Conservation (phyloP, 2,329 filamentous ascomycete genomes). For the Xylariaceae sp. region DNA sequence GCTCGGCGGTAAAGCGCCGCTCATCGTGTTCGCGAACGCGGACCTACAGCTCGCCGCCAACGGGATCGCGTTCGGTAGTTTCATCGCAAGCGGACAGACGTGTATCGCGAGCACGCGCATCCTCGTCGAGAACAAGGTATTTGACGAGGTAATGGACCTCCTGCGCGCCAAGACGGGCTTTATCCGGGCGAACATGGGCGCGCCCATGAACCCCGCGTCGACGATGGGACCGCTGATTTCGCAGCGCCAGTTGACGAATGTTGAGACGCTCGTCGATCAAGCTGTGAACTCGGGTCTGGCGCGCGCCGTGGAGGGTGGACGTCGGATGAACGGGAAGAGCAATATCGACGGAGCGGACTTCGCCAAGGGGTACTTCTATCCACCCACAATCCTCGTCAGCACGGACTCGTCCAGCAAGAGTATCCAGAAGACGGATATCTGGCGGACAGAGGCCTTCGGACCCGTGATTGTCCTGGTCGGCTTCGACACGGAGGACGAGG, state of each 20-base stretch:
- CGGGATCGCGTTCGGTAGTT: conserved; percentile 58
- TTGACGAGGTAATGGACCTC: conserved; percentile 57
- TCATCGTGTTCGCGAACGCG: conserved; percentile 61
- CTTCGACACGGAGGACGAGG: conserved; percentile 69
- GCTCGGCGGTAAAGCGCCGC: conserved; percentile 65
- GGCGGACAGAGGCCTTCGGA: conserved; percentile 78
- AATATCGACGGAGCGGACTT: conserved; percentile 48
- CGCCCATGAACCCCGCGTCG: conserved; percentile 49
- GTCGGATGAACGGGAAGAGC: conserved; percentile 44
- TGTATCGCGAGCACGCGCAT: conserved; percentile 69
- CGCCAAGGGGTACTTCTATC: conserved; percentile 65
- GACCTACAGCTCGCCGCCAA: conserved; percentile 63
- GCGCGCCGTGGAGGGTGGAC: conserved; percentile 40
- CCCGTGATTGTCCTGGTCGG: conserved; percentile 71
- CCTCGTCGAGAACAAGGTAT: conserved; percentile 64
- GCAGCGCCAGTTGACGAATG: conserved; percentile 56
- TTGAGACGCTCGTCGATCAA: conserved; percentile 59
- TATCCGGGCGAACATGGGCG: conserved; percentile 50
- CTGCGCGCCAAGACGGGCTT: conserved; percentile 60
- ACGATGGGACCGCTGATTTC: conserved; percentile 63
- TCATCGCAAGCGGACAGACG: conserved; percentile 51
- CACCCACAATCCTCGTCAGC: conserved; percentile 65
- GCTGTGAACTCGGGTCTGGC: conserved; percentile 51
- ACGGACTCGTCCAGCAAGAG: conserved; percentile 44
- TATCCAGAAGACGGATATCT: conserved; percentile 66